Evolutionary conservation across 257 asterid species (phyloP).

Genomic region (Plantago major): DNA sequence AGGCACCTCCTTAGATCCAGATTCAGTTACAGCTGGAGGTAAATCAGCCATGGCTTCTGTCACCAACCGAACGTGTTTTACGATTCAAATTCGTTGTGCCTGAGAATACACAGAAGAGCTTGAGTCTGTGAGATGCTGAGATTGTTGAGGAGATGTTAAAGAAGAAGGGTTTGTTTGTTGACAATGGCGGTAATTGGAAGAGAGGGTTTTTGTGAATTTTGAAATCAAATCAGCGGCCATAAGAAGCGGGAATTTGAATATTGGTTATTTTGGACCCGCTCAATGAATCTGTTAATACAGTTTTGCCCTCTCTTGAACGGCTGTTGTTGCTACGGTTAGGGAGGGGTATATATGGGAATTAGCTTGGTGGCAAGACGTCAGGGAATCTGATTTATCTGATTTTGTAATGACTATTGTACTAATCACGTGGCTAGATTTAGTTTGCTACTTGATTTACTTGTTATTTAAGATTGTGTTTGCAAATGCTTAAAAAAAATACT

Average conservation of each 20-base stretch:
- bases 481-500: too few species aligned
- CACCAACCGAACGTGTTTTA: background rate
- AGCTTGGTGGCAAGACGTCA: slow-evolving; percentile 2
- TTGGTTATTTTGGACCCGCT: slow-evolving; percentile 30
- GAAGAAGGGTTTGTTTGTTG: slow-evolving; percentile 29
- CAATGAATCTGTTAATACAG: background rate
- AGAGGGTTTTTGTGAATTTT: slow-evolving; percentile 62
- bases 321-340: background rate
- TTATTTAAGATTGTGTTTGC: too few species aligned
- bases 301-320: slow-evolving; percentile 16
- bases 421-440: slow-evolving; percentile 36
- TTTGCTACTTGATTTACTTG: slow-evolving; percentile 5
- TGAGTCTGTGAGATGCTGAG: background rate
- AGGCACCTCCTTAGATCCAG: slow-evolving; percentile 58
- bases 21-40: slow-evolving; percentile 31
- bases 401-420: slow-evolving; percentile 5
- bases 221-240: slow-evolving; percentile 41
- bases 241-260: slow-evolving; percentile 57
- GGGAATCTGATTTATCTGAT: slow-evolving; percentile 27
- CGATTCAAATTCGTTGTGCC: background rate
- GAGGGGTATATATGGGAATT: slow-evolving; percentile 24
- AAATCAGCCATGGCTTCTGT: slow-evolving; percentile 26
- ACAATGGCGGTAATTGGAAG: slow-evolving; percentile 55
- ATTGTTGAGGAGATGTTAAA: slow-evolving; percentile 7
- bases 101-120: background rate